These are phyloP conservation scores for Diaporthe vaccinii DNA, from an alignment of 2,329 filamentous ascomycete genomes.

Conservation along the genomic window DNA sequence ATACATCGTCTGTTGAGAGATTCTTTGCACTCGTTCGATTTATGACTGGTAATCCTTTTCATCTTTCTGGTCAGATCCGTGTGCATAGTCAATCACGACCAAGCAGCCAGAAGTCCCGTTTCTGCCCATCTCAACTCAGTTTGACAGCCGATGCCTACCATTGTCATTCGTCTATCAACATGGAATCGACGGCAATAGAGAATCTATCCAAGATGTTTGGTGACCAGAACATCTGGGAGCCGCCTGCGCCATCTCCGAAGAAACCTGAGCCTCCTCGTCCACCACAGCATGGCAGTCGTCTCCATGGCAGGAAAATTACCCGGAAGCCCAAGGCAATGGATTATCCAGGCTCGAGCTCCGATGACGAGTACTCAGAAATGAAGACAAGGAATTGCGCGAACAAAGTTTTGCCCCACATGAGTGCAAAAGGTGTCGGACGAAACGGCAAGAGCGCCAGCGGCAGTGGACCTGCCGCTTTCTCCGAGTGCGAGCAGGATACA, in stretches of 20 bases:
- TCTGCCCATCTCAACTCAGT: not conserved
- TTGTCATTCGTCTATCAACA: not conserved
- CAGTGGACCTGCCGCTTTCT: not conserved
- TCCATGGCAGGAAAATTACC: not conserved
- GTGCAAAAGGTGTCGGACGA: not conserved
- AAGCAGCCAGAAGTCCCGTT: not conserved
- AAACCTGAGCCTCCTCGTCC: not conserved
- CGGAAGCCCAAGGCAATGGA: not conserved
- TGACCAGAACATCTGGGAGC: conserved; percentile 34
- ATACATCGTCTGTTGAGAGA: not conserved
- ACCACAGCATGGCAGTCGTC: not conserved
- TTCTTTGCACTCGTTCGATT: not conserved
- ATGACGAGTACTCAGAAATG: conserved; percentile 8
- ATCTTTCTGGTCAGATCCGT: not conserved
- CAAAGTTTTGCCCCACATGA: not conserved
- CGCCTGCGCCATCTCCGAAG: conserved; percentile 5
- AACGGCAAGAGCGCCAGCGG: not conserved
- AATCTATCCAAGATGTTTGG: conserved; percentile 31
- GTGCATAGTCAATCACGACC: not conserved
- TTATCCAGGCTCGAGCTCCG: not conserved
- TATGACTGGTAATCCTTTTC: not conserved
- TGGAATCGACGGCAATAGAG: conserved; percentile 19
- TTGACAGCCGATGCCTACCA: not conserved
- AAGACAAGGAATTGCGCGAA: conserved; percentile 11
- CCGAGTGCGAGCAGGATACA: conserved; percentile 22